Base-by-base conservation (phyloP, 1,139 yeast species). In the Yueomyces sp. region DNA sequence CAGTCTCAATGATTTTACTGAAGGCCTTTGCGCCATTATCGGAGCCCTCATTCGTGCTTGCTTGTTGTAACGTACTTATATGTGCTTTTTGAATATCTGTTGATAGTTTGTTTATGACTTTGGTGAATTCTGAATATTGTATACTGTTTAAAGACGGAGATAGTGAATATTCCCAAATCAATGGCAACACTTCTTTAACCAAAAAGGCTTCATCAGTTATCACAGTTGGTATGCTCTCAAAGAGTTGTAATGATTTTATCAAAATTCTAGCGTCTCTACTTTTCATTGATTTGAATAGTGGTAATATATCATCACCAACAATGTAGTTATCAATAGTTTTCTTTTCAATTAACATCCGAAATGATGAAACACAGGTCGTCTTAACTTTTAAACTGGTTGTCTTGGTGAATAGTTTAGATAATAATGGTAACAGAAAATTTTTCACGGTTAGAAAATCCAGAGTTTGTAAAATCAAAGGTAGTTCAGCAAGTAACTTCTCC, bases 361-460 rank as follows among this genome's bases (percentile, higher is more conserved):
- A 80, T 1, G 84, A 70, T 30, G 70, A 66, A n/a, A 87, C 69
- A 2, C 95, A 75, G 11, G 78, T 71, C 33, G 81, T 67, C 53
- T 91, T 87, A 31, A 89, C 83, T 3, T 84, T 77, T 36, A 87
- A 65, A 37, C 91, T 76, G 0, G 93, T 83, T 0, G 97, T 89
- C 39, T 86, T 82, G 37, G 85, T 75, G 62, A 87, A 89, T 3
- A 85, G 74, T 38, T 72, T 73, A 37, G 86, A 75, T 27, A 87
- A 68, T 37, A 77, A 65, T 1, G 96, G 95, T 57, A 84, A 75
- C 19, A 86, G 67, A 19, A 75, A 75, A 51, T 78, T 80, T 51
- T 89, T 86, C 43, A 86, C 70, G 34, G 79, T 75, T 4, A 89
- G 75, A 55, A 85, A 84, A 44, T 80, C 93, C 41, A 81, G 65